A percentile compares a stretch with the other conserved stretches of the same genome.
phyloP scores from a whole-genome alignment of 129 eudicot genomes.

The Escallonia herrerae region DNA sequence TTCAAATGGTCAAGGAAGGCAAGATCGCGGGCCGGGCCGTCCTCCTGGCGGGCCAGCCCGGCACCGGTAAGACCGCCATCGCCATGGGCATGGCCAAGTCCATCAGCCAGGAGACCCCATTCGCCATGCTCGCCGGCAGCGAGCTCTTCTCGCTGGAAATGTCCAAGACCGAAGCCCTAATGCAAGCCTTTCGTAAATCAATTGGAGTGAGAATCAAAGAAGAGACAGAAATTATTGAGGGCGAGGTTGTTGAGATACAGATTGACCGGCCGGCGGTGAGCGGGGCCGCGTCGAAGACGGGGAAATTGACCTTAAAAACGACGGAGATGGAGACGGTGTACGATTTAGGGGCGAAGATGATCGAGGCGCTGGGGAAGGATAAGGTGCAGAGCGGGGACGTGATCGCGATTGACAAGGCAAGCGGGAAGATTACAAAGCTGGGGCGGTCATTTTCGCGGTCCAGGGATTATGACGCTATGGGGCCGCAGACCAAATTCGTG shows the following conservation, averaged over 20 bases:
- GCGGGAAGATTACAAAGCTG: slow-evolving; percentile 82
- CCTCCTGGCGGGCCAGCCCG: slow-evolving; percentile 90
- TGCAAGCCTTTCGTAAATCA: slow-evolving; percentile 77
- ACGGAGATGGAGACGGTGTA: slow-evolving; percentile 96
- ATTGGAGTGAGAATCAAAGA: slow-evolving; percentile 85
- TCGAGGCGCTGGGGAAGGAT: slow-evolving; percentile 84
- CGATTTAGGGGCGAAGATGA: slow-evolving; percentile 89
- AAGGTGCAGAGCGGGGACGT: slow-evolving; percentile 96
- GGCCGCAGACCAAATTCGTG: slow-evolving; percentile 80
- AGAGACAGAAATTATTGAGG: slow-evolving; percentile 79
- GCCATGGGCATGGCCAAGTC: slow-evolving; percentile 99
- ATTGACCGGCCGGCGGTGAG: slow-evolving; percentile 74
- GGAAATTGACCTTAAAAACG: slow-evolving; percentile 83
- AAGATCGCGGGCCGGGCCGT: slow-evolving; percentile 90
- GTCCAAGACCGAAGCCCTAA: slow-evolving; percentile 88
- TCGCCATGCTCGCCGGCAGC: slow-evolving; percentile 83
- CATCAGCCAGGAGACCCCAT: slow-evolving; percentile 75
- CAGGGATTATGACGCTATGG: slow-evolving; percentile 85
- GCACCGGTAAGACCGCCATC: slow-evolving; percentile 90
- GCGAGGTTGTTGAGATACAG: slow-evolving; percentile 76
- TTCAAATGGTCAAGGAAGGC: slow-evolving; percentile 89
- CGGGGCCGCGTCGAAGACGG: slow-evolving; percentile 79
- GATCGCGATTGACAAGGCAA: slow-evolving; percentile 78
- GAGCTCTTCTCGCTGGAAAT: slow-evolving; percentile 82
- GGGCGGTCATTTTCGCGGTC: slow-evolving; percentile 84